phyloP scores from a whole-genome alignment of 2,329 filamentous ascomycete species.

The Claviceps sp. region DNA sequence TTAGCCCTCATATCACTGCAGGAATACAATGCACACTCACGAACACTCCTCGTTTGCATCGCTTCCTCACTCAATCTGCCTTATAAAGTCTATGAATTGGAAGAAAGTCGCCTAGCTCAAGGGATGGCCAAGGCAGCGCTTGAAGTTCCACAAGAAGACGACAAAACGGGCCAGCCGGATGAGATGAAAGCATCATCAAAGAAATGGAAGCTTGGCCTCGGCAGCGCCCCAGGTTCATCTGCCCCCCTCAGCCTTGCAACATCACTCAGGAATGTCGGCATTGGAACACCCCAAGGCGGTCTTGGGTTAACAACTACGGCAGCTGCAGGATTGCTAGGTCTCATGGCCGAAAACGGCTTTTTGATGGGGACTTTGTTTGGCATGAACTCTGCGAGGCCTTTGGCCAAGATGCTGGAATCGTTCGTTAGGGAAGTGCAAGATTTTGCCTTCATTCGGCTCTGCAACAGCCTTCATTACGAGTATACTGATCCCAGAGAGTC shows the following conservation, averaged over 20 bases:
- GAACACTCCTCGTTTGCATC: slow-evolving; percentile 56
- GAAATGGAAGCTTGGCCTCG: slow-evolving; percentile 56
- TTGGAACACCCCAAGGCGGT: slow-evolving; percentile 68
- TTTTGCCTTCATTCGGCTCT: slow-evolving; percentile 71
- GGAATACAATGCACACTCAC: slow-evolving; percentile 62
- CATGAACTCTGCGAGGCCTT: slow-evolving; percentile 76
- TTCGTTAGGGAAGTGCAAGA: slow-evolving; percentile 79
- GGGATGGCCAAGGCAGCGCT: slow-evolving; percentile 64
- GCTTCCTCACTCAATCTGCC: slow-evolving; percentile 60
- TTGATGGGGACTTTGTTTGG: slow-evolving; percentile 80
- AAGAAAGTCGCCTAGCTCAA: slow-evolving; percentile 63
- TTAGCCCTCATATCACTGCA: slow-evolving; percentile 64
- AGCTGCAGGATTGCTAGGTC: slow-evolving; percentile 66
- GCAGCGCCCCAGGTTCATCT: slow-evolving; percentile 24
- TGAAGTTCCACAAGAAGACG: slow-evolving; percentile 19
- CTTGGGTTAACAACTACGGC: slow-evolving; percentile 60
- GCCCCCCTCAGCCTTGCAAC: slow-evolving; percentile 56
- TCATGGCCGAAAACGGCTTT: slow-evolving; percentile 65
- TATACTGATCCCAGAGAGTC: slow-evolving; percentile 37
- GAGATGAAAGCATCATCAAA: slow-evolving; percentile 45
- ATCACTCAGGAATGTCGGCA: slow-evolving; percentile 61
- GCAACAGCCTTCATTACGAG: slow-evolving; percentile 28
- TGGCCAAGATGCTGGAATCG: slow-evolving; percentile 75
- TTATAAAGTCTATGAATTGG: slow-evolving; percentile 47
- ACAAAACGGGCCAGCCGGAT: slow-evolving; percentile 30